These are phyloP conservation scores for Lachancea nothofagi DNA, from an alignment of 805 yeast species.

Conservation along the genomic window DNA sequence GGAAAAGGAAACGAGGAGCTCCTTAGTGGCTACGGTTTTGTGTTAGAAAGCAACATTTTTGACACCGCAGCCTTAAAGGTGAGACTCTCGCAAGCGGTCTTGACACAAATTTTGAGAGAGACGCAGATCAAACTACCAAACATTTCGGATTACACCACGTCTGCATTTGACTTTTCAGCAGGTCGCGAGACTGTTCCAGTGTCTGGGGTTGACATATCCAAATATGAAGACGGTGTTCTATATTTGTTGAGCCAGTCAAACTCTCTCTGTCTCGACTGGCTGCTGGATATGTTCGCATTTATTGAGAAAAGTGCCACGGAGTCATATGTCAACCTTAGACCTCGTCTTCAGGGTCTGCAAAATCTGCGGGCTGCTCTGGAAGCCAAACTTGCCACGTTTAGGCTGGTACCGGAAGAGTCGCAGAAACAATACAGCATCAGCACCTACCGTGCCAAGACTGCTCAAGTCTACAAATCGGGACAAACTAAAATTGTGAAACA, in stretches of 20 bases:
- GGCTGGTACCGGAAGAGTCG: conserved; percentile 14
- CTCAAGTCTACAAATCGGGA: conserved; percentile 42
- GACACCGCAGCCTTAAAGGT: conserved; percentile 62
- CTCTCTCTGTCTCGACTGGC: conserved; percentile 14
- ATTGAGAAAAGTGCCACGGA: conserved; percentile 35
- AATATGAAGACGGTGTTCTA: conserved; percentile 30
- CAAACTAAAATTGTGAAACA: conserved; percentile 45
- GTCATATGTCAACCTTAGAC: conserved; percentile 39
- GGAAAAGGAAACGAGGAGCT: conserved; percentile 87
- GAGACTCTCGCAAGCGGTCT: conserved; percentile 35
- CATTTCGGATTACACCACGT: conserved; percentile 38
- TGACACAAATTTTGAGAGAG: conserved; percentile 31
- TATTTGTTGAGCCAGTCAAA: conserved; percentile 30
- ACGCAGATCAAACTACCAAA: conserved; percentile 36
- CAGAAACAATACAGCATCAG: conserved; percentile 7
- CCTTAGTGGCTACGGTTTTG: conserved; percentile 58
- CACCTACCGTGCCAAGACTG: conserved; percentile 24
- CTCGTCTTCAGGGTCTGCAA: conserved; percentile 54
- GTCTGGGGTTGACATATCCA: conserved; percentile 5
- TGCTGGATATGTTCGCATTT: conserved; percentile 32
- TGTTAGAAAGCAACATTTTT: conserved; percentile 48
- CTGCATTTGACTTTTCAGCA: conserved; percentile 28
- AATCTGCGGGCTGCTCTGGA: conserved; percentile 50
- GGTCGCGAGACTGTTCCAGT: conserved; percentile 12
- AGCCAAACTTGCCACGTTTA: conserved; percentile 36